Base-by-base conservation (phyloP, 78 protist species). In the Dictyostelium brefeldianum region DNA sequence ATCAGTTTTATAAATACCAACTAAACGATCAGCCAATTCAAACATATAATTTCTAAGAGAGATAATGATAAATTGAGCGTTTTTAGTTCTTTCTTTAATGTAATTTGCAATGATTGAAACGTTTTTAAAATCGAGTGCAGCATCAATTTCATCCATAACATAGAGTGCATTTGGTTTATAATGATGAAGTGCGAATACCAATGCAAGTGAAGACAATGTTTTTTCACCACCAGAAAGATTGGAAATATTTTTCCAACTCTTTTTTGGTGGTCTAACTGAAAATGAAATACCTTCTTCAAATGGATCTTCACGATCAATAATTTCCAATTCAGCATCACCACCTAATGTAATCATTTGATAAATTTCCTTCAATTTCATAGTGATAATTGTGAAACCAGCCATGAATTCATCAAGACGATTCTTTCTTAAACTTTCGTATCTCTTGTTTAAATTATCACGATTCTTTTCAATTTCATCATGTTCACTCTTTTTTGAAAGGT, bases 61-160 rank as follows among this genome's bases (percentile, higher is more conserved):
- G 92, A 99, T 98, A 93, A 99, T 97, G 81, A 99, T 93, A 80
- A 99, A 99, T 96, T 99, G 99, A 8, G 99, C 99, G 81, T 99
- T 92, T 80, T 91, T 62, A 3, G 99, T 99, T 36, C 99, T 90
- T 75, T 98, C 98, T 97, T 98, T 98, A 95, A 99, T 98, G 93
- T 99, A 99, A 90, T 98, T 96, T 25, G 99, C 99, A 47, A 99
- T 98, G 62, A 99, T 99, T 56, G 98, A 91, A 54, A 96, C 98
- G 84, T 96, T 96, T 53, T 54, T 84, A 95, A 98, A 99, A 90
- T 99, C 99, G 51, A 99, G 95, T 14, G 99, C 99, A 1, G 99
- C 99, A 83, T 99, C 99, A 41, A 99, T 99, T 89, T 99, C 99
- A 95, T 99, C 99, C 99, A 99, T 98, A 47, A 99, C 99, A 94